These are phyloP conservation scores for Boletus rubropictus DNA, from an alignment of 768 basidiomycete species.

Conservation along the genomic window DNA sequence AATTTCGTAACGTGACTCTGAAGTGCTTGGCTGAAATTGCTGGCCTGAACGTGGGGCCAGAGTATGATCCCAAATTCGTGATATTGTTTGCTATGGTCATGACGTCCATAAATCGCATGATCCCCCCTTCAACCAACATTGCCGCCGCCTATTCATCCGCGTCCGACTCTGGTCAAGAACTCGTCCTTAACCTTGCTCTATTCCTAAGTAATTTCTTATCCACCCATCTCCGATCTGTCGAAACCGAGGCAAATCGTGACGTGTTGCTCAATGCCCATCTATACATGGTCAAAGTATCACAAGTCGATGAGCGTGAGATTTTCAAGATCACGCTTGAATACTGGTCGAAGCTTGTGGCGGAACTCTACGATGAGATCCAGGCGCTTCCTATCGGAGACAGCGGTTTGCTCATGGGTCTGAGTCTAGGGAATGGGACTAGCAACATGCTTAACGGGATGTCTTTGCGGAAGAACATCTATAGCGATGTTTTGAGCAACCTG, in stretches of 20 bases:
- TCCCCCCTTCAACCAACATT: slow-evolving; percentile 92
- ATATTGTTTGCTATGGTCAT: slow-evolving; percentile 97
- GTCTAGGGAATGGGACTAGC: slow-evolving; percentile 58
- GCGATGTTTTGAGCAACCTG: slow-evolving; percentile 90
- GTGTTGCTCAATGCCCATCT: slow-evolving; percentile 94
- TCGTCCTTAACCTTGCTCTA: slow-evolving; percentile 94
- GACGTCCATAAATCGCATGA: slow-evolving; percentile 95
- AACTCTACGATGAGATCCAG: slow-evolving; percentile 96
- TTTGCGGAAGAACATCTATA: slow-evolving; percentile 89
- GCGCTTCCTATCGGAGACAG: slow-evolving; percentile 83
- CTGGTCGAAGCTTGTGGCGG: slow-evolving; percentile 92
- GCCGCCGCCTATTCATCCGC: slow-evolving; percentile 86
- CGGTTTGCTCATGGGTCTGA: slow-evolving; percentile 83
- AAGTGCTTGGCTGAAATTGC: slow-evolving; percentile 98
- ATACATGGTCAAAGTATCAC: slow-evolving; percentile 97
- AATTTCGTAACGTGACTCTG: slow-evolving; percentile 95
- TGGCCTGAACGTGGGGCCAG: slow-evolving; percentile 86
- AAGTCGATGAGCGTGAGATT: slow-evolving; percentile 97
- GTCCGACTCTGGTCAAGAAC: slow-evolving; percentile 89
- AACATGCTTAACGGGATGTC: slow-evolving; percentile 73
- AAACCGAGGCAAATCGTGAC: slow-evolving; percentile 84
- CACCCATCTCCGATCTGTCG: slow-evolving; percentile 89
- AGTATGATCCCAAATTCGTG: slow-evolving; percentile 98
- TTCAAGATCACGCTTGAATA: slow-evolving; percentile 99
- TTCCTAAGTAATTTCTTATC: slow-evolving; percentile 97